Evolutionary conservation across 108 stramenopile genomes (phyloP), one percentile per base, ranked within the genome.

Genomic region (Cylindrotheca closterium): DNA sequence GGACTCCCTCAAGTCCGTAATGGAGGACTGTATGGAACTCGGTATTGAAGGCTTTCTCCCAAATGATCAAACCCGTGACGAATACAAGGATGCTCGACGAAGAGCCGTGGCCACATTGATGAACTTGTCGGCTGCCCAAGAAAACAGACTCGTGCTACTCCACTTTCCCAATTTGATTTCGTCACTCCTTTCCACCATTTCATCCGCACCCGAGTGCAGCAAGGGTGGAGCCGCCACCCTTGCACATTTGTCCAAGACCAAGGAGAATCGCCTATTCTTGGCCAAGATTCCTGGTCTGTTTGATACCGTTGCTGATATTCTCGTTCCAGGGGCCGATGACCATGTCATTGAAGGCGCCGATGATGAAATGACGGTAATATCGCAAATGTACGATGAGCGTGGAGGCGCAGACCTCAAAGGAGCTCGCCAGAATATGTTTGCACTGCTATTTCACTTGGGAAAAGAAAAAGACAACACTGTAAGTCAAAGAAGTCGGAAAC

Each of bases 401-500:
- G 80, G 82, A 0, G 79, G 83, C 51, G 49, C 68, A 31, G 77
- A 70, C 50, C 50, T 84, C 32, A 83, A 82, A 53, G 80, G 72
- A 12, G 68, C 86, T 2, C 81, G 86, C 7, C 59, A 78, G 47
- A 86, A 83, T 51, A 68, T 78, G 10, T 89, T 92, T 76, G 91
- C 87, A 25, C 55, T 78, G 27, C 70, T 87, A 1, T 59, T 70
- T 21, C 81, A 87, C 58, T 61, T 92, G 52, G 77, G 82, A 31
- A 92, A 92, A 71, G 84, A 83, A 59, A 83, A 86, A 55, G 91
- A 92, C 47, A 92, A 87, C 74, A 80, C 85, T 30, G 83, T 84
- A 68, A 78, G 55, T 57, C n/a, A 19, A 74, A 73, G 1, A 12
- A 50, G n/a, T 49, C 2, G 30, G 12, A 21, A 12, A 49, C 17